Base-by-base conservation (phyloP, 1,139 yeast genomes). In the Zygoascus sp. region DNA sequence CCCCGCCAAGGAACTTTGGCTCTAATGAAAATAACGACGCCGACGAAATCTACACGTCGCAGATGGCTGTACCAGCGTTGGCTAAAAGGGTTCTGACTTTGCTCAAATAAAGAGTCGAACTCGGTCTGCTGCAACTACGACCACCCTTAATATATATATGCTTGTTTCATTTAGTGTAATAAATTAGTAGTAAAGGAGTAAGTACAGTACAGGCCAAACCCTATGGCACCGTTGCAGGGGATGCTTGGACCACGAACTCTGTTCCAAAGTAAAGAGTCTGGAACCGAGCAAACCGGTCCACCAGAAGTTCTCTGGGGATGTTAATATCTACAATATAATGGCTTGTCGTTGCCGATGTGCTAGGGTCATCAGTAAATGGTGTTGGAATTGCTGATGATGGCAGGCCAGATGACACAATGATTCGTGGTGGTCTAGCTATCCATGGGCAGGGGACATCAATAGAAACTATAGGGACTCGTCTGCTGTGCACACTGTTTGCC, bases 1-100 rank as follows among this genome's bases (percentile, higher is more conserved):
- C 45, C 8, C 42, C 42, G 34, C 37, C 37, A 15, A 23, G 21
- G 13, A 49, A 48, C 23, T 48, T 44, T 17, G 58, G 55, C 20
- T 49, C 50, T 19, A 44, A 49, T 7, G 55, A 47, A 4, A 48
- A 49, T 5, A 48, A 35, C 30, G 40, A 51, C 27, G 54, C 55
- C 16, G 60, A 58, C 32, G 57, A 57, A 38, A 49, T 61, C 15
- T 61, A 62, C 47, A 61, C 66, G 4, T 56, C 63, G 36, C 66
- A 63, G 46, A 58, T 64, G 58, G 67, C 68, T 4, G 68, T 64
- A 20, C 68, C 68, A 11, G 67, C 68, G 3, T 53, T 64, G 37
- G 67, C 68, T 23, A 58, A 61, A 44, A 53, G 66, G 21, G 69
- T 65, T 9, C 49, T 59, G 36, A 50, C 55, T 32, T 50, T 58